Evolutionary conservation across 305 asterid species (phyloP).

Genomic region (Solanum hybrid): DNA sequence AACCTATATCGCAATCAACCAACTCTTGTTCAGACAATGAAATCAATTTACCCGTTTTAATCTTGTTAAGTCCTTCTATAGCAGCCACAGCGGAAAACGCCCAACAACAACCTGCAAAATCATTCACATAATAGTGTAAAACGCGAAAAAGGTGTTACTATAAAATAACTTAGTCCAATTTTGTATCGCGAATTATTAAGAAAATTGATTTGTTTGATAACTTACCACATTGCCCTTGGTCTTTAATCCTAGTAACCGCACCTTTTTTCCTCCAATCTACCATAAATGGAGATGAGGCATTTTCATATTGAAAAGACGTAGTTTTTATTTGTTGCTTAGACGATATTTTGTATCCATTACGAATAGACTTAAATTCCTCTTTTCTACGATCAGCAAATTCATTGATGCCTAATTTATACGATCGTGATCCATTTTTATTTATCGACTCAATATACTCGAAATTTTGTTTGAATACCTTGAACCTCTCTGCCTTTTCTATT

Average conservation of each 20-base stretch:
- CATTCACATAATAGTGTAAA: neutral
- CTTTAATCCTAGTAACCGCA: neutral
- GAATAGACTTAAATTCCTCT: neutral
- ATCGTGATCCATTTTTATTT: neutral
- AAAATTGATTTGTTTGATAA: neutral
- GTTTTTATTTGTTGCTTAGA: neutral
- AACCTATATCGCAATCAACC: conserved; percentile 62
- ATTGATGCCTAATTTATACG: neutral
- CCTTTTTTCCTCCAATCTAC: neutral
- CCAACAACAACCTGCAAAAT: neutral
- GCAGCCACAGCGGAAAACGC: neutral
- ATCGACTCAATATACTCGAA: neutral
- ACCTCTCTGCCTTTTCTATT: neutral
- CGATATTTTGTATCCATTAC: neutral
- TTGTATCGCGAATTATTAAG: neutral
- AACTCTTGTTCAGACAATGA: conserved; percentile 83
- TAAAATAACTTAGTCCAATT: neutral
- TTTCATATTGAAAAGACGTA: neutral
- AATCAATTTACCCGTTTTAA: conserved; percentile 15
- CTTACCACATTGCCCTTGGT: neutral
- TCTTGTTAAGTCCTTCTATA: neutral
- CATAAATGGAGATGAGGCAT: neutral
- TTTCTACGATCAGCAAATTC: neutral
- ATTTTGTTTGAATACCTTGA: neutral
- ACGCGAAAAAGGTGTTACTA: neutral